phyloP scores from a whole-genome alignment of 2,329 filamentous ascomycete species.

The Colletotrichum gigasporum region DNA sequence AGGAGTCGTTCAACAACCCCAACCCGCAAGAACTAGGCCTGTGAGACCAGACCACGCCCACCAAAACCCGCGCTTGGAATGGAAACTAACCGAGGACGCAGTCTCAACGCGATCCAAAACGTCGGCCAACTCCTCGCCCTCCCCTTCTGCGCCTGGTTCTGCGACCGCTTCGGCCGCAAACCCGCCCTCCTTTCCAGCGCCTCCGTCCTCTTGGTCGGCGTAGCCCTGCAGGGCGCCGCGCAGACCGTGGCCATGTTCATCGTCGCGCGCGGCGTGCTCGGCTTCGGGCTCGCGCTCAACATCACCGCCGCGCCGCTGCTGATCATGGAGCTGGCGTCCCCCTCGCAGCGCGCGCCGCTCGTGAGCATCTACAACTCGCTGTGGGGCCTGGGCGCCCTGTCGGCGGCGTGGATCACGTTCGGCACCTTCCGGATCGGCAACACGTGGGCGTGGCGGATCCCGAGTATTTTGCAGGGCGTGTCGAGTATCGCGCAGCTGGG shows the following conservation, averaged over 20 bases:
- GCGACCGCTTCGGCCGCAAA: conserved; percentile 39
- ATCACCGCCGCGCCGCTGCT: conserved; percentile 33
- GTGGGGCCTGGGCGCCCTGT: conserved; percentile 31
- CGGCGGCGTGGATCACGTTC: conserved; percentile 33
- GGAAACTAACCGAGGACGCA: neutral
- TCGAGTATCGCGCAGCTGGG: conserved; percentile 23
- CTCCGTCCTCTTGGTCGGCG: conserved; percentile 47
- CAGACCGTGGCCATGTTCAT: conserved; percentile 57
- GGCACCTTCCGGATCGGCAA: conserved; percentile 26
- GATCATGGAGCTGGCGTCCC: conserved; percentile 28
- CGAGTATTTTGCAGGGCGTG: conserved; percentile 18
- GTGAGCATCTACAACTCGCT: conserved; percentile 25
- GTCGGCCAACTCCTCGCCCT: conserved; percentile 46
- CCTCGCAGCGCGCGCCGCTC: conserved; percentile 19
- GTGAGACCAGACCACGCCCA: neutral
- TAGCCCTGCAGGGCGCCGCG: conserved; percentile 51
- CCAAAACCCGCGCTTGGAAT: too few relatives aligned
- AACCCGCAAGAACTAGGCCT: conserved; percentile 38
- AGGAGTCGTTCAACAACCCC: conserved; percentile 45
- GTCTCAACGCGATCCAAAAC: conserved; percentile 42
- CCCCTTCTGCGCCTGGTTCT: conserved; percentile 42
- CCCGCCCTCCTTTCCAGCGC: conserved; percentile 35
- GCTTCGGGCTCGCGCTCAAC: conserved; percentile 46
- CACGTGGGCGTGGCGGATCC: conserved; percentile 28
- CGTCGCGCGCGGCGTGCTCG: conserved; percentile 49